Evolutionary conservation across 306 rosid species (phyloP).

Genomic region (Malus fusca): DNA sequence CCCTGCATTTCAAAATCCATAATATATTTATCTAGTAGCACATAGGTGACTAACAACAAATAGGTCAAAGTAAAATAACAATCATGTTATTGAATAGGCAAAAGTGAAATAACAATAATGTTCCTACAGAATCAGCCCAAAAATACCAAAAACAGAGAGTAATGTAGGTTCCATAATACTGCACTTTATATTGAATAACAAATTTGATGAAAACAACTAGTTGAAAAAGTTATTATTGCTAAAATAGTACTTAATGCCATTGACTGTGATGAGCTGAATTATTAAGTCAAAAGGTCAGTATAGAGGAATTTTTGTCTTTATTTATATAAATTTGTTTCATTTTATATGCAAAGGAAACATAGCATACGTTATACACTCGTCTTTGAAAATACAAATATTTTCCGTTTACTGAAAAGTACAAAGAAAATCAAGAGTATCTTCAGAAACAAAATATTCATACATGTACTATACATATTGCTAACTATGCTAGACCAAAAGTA

Average conservation of each 20-base stretch:
- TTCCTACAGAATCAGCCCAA: background rate
- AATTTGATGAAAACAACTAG: background rate
- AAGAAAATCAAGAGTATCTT: background rate
- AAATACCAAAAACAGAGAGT: background rate
- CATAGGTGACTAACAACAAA: background rate
- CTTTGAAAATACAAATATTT: background rate
- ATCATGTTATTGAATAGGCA: background rate
- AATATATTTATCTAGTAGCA: background rate
- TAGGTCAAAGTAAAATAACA: background rate
- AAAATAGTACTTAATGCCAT: background rate
- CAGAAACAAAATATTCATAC: background rate
- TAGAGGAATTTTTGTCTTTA: background rate
- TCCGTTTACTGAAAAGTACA: background rate
- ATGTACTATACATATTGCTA: background rate
- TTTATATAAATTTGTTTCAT: background rate
- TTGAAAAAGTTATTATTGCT: background rate
- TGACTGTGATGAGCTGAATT: background rate
- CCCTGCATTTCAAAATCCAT: constrained; percentile 53
- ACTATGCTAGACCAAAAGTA: background rate
- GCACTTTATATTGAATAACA: background rate
- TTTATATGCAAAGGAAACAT: background rate
- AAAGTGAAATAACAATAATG: background rate
- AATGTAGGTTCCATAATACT: too few relatives aligned
- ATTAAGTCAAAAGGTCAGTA: background rate
- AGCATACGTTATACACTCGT: background rate